Evolutionary conservation across 2,329 filamentous ascomycete species (phyloP).

Genomic region (Colletotrichum lini): DNA sequence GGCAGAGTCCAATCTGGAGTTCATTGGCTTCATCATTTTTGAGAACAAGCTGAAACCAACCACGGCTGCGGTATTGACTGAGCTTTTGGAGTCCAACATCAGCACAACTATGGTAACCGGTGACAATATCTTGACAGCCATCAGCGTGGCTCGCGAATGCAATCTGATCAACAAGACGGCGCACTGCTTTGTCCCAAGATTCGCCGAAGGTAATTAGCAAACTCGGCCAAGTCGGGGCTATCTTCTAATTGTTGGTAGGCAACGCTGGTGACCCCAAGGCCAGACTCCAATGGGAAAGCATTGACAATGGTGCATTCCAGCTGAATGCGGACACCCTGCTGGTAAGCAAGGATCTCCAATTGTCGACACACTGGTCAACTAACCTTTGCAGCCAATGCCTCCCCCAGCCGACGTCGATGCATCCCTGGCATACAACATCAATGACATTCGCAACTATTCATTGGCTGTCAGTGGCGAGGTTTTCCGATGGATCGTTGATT

Average conservation of each 20-base stretch:
- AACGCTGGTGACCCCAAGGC: slow-evolving; percentile 81
- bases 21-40: slow-evolving; percentile 97
- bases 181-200: slow-evolving; percentile 94
- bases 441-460: slow-evolving; percentile 87
- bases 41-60: slow-evolving; percentile 97
- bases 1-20: slow-evolving; percentile 86
- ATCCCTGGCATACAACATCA: slow-evolving; percentile 88
- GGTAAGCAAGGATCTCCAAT: slow-evolving; percentile 55
- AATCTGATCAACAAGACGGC: slow-evolving; percentile 83
- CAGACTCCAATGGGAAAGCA: slow-evolving; percentile 89
- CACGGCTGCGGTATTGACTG: slow-evolving; percentile 84
- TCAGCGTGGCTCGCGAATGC: slow-evolving; percentile 94
- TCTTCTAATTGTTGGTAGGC: slow-evolving; percentile 59
- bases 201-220: slow-evolving; percentile 74
- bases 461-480: slow-evolving; percentile 93
- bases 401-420: slow-evolving; percentile 80
- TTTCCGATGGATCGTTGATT: slow-evolving; percentile 97
- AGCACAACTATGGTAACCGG: slow-evolving; percentile 96
- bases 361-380: not conserved
- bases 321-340: slow-evolving; percentile 85
- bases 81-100: slow-evolving; percentile 87
- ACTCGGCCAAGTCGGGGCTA: slow-evolving; percentile 13
- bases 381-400: slow-evolving; percentile 74
- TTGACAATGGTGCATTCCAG: slow-evolving; percentile 85
- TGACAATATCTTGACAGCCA: slow-evolving; percentile 96